These are phyloP conservation scores for Gentiana macrophylla DNA, from an alignment of 257 asterid genomes.

Conservation along the genomic window DNA sequence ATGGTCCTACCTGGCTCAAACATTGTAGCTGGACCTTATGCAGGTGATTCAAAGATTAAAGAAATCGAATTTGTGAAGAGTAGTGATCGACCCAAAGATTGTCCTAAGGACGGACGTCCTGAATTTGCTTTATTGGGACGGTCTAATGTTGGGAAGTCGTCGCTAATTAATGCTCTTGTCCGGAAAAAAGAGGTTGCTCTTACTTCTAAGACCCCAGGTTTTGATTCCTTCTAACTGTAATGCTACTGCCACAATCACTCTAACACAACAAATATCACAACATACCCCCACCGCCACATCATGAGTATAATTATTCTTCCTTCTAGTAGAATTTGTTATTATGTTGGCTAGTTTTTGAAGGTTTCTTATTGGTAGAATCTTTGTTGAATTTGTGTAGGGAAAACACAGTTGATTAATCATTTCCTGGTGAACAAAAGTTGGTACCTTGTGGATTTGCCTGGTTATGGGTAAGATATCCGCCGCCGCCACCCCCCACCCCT, in stretches of 20 bases:
- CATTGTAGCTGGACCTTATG: slow-evolving; percentile 78
- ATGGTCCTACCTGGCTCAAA: slow-evolving; percentile 84
- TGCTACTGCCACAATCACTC: no score
- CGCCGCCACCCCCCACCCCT: no score
- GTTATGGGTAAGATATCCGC: slow-evolving; percentile 79
- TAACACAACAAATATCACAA: no score
- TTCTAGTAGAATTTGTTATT: slow-evolving; percentile 5
- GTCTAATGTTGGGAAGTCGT: slow-evolving; percentile 96
- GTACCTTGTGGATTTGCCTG: slow-evolving; percentile 99
- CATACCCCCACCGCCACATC: no score
- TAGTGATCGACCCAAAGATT: slow-evolving; percentile 66
- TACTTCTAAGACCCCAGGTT: slow-evolving; percentile 95
- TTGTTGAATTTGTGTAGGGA: slow-evolving; percentile 33
- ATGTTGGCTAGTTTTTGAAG: background rate
- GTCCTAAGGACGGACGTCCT: slow-evolving; percentile 69
- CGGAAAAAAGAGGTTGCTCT: slow-evolving; percentile 86
- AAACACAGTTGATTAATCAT: slow-evolving; percentile 92
- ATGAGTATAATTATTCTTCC: background rate
- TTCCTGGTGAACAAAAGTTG: slow-evolving; percentile 84
- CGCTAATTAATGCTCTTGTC: slow-evolving; percentile 73
- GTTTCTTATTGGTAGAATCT: slow-evolving; percentile 1
- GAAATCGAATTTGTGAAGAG: slow-evolving; percentile 74
- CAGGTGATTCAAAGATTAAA: slow-evolving; percentile 79
- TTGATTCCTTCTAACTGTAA: background rate
- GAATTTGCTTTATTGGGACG: slow-evolving; percentile 96